Evolutionary conservation across 305 asterid genomes (phyloP).

Genomic region (Fraxinus velutina): DNA sequence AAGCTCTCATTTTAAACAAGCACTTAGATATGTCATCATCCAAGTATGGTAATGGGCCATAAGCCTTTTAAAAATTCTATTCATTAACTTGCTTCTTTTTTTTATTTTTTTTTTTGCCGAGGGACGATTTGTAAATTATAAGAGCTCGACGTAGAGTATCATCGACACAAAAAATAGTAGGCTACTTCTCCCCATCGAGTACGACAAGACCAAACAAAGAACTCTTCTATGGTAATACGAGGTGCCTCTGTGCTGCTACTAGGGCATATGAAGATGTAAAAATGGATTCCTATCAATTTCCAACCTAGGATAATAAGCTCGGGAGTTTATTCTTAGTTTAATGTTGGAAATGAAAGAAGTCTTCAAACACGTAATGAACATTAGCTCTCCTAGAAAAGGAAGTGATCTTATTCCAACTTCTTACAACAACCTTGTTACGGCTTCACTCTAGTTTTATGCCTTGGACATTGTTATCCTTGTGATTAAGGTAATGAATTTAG

Average conservation of each 20-base stretch:
- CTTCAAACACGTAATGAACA: background rate
- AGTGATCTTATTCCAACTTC: background rate
- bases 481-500: background rate
- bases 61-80: no score
- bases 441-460: background rate
- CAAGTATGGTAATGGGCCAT: background rate
- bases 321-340: background rate
- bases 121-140: background rate
- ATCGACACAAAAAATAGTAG: background rate
- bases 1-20: background rate
- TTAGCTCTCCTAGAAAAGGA: background rate
- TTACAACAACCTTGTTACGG: background rate
- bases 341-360: background rate
- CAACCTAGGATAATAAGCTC: background rate
- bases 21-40: background rate
- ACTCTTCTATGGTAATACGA: background rate
- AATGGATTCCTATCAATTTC: background rate
- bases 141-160: background rate
- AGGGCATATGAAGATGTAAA: background rate
- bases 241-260: background rate
- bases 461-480: background rate
- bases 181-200: background rate
- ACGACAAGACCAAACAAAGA: background rate
- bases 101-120: background rate
- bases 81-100: background rate